Percentiles rank a stretch among this genome's conserved stretches.
These are phyloP conservation scores for Bombardia bombarda DNA, from an alignment of 495 filamentous ascomycete genomes.

Conservation along the genomic window DNA sequence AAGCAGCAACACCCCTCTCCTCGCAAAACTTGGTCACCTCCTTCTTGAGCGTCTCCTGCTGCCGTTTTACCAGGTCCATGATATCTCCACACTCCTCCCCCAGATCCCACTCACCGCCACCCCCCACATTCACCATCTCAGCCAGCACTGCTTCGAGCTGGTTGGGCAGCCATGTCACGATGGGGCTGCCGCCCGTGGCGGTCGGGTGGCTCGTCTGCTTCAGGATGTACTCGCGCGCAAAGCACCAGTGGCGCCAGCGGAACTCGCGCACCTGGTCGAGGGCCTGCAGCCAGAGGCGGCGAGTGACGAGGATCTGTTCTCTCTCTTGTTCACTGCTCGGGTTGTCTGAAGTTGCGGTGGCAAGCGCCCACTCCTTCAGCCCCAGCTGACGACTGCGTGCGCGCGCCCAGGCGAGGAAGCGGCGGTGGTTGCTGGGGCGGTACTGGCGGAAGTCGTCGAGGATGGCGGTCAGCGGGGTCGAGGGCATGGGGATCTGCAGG, in stretches of 20 bases:
- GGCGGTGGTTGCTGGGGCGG: slow-evolving; percentile 74
- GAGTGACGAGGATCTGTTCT: slow-evolving; percentile 28
- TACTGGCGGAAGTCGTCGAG: slow-evolving; percentile 80
- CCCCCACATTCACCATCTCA: slow-evolving; percentile 56
- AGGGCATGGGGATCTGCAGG: slow-evolving; percentile 70
- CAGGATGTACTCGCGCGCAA: slow-evolving; percentile 90
- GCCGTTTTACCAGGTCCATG: slow-evolving; percentile 62
- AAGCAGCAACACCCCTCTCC: slow-evolving; percentile 50
- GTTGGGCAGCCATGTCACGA: slow-evolving; percentile 86
- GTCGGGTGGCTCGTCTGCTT: slow-evolving; percentile 75
- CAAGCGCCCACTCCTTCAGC: slow-evolving; percentile 54
- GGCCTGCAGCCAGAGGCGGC: slow-evolving; percentile 56
- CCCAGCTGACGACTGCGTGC: slow-evolving; percentile 45
- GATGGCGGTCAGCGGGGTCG: slow-evolving; percentile 76
- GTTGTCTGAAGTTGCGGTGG: slow-evolving; percentile 34
- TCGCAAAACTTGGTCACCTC: slow-evolving; percentile 77
- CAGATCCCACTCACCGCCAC: slow-evolving; percentile 21
- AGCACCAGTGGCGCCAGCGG: slow-evolving; percentile 90
- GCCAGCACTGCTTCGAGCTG: slow-evolving; percentile 71
- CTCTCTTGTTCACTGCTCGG: slow-evolving; percentile 14
- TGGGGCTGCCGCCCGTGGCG: slow-evolving; percentile 84
- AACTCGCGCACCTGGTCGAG: slow-evolving; percentile 85
- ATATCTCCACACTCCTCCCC: slow-evolving; percentile 42
- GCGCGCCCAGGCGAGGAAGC: slow-evolving; percentile 68
- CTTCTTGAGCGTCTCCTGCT: slow-evolving; percentile 60